Evolutionary conservation across 2,329 filamentous ascomycete genomes (phyloP).

Genomic region (Kalmusia sp.): DNA sequence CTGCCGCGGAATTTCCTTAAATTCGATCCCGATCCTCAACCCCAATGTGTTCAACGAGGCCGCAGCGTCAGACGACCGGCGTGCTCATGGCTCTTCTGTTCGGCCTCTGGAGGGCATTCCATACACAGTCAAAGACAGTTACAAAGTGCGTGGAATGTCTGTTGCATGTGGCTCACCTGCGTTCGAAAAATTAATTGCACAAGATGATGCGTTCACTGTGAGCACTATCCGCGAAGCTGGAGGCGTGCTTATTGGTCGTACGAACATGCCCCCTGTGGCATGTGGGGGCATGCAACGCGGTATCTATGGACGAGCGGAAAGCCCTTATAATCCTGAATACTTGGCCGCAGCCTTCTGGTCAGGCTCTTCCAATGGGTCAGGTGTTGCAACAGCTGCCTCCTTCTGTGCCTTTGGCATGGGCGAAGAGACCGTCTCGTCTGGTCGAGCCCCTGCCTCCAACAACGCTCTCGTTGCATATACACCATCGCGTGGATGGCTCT

Average conservation of each 20-base stretch:
- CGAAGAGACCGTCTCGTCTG: slow-evolving; percentile 63
- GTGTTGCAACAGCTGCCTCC: slow-evolving; percentile 57
- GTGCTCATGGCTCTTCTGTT: slow-evolving; percentile 44
- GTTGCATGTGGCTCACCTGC: slow-evolving; percentile 63
- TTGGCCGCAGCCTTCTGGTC: slow-evolving; percentile 63
- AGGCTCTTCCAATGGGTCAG: slow-evolving; percentile 65
- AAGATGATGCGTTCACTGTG: slow-evolving; percentile 61
- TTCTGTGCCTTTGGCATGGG: slow-evolving; percentile 63
- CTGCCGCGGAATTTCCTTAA: slow-evolving; percentile 47
- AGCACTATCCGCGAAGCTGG: slow-evolving; percentile 56
- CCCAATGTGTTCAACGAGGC: slow-evolving; percentile 55
- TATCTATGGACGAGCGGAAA: slow-evolving; percentile 63
- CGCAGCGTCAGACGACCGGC: slow-evolving; percentile 54
- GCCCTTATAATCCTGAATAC: slow-evolving; percentile 62
- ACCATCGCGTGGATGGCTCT: slow-evolving; percentile 60
- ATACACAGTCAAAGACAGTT: slow-evolving; percentile 65
- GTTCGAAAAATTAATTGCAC: slow-evolving; percentile 57
- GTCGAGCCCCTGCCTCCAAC: slow-evolving; percentile 63
- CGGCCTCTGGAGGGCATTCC: slow-evolving; percentile 63
- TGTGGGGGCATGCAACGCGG: slow-evolving; percentile 65
- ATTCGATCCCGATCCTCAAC: slow-evolving; percentile 59
- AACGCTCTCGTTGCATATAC: slow-evolving; percentile 65
- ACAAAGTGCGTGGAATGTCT: slow-evolving; percentile 61
- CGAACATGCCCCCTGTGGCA: slow-evolving; percentile 68
- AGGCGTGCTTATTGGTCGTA: slow-evolving; percentile 60